Evolutionary conservation across 2,329 filamentous ascomycete species (phyloP).

Genomic region (Stachybotrys elegans): DNA sequence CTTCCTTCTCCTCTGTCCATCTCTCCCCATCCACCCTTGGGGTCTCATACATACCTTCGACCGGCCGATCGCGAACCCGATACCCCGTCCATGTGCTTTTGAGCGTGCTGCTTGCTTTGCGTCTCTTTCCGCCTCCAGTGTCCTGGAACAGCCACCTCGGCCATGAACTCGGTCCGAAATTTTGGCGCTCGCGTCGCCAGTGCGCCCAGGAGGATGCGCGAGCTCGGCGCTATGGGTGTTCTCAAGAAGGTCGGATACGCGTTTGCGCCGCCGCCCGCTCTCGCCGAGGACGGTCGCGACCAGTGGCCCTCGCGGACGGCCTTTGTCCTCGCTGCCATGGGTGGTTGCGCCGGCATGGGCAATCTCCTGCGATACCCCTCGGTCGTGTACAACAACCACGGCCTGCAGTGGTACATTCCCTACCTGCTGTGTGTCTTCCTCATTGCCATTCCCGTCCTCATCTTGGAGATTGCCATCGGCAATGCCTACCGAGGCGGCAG

Average conservation of each 20-base stretch:
- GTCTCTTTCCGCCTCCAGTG: too few relatives aligned
- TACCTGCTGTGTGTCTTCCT: slow-evolving; percentile 50
- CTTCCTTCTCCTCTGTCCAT: not conserved
- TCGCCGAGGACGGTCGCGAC: slow-evolving; percentile 38
- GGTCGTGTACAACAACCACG: slow-evolving; percentile 55
- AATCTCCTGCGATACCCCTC: slow-evolving; percentile 55
- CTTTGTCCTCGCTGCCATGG: slow-evolving; percentile 54
- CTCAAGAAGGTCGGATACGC: slow-evolving; percentile 25
- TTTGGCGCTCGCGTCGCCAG: slow-evolving; percentile 5
- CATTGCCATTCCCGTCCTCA: slow-evolving; percentile 47
- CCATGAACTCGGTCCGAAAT: slow-evolving; percentile 7
- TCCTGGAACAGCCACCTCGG: not conserved
- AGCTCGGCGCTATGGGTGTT: slow-evolving; percentile 9
- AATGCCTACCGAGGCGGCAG: slow-evolving; percentile 54
- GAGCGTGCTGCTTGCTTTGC: not conserved
- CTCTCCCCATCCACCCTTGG: not conserved
- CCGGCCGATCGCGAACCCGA: too few relatives aligned
- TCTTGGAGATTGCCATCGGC: slow-evolving; percentile 63
- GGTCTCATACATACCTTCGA: not conserved
- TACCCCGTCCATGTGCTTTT: not conserved
- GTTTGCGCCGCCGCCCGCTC: slow-evolving; percentile 29
- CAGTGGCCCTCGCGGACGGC: slow-evolving; percentile 51
- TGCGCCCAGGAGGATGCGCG: slow-evolving; percentile 10
- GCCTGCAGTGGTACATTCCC: slow-evolving; percentile 56
- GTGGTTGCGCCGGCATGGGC: slow-evolving; percentile 52